A percentile compares a stretch with the other conserved stretches of the same genome.
Conservation (phyloP, 768 basidiomycete genomes). For the Tricholoma furcatifolium region DNA sequence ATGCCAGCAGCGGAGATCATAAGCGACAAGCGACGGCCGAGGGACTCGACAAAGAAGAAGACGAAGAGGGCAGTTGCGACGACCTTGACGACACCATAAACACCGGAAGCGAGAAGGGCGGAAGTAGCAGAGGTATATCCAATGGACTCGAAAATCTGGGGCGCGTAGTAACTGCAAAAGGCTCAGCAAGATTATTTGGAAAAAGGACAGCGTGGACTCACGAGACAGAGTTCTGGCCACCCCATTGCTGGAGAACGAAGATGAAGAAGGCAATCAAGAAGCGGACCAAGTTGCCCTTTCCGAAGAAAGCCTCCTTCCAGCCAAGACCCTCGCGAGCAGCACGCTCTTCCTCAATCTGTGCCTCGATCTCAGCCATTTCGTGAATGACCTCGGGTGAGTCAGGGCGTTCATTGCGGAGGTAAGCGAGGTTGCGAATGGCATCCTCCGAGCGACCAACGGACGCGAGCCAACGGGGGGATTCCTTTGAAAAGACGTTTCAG, state of each 20-base stretch:
- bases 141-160: conserved; percentile 72
- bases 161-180: conserved; percentile 60
- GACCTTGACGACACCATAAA: conserved; percentile 49
- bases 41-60: conserved; percentile 61
- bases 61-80: conserved; percentile 66
- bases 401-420: conserved; percentile 47
- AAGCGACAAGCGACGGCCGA: conserved; percentile 71
- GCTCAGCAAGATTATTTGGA: background rate
- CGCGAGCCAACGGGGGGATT: conserved; percentile 78
- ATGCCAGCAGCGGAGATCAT: conserved; percentile 77
- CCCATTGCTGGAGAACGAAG: conserved; percentile 81
- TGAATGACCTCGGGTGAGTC: conserved; percentile 46
- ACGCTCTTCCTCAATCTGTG: conserved; percentile 73
- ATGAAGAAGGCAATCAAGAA: conserved; percentile 85
- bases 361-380: conserved; percentile 81
- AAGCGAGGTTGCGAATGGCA: conserved; percentile 60
- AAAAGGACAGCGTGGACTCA: conserved; percentile 19
- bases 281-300: conserved; percentile 78
- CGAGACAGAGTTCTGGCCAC: conserved; percentile 79
- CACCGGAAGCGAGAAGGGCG: conserved; percentile 69
- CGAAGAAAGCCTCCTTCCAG: conserved; percentile 68
- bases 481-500: conserved; percentile 31
- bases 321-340: conserved; percentile 65
- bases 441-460: conserved; percentile 56
- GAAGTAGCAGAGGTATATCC: conserved; percentile 62